Evolutionary conservation across 768 basidiomycete genomes (phyloP).

Genomic region (Russula griseocarnosa): DNA sequence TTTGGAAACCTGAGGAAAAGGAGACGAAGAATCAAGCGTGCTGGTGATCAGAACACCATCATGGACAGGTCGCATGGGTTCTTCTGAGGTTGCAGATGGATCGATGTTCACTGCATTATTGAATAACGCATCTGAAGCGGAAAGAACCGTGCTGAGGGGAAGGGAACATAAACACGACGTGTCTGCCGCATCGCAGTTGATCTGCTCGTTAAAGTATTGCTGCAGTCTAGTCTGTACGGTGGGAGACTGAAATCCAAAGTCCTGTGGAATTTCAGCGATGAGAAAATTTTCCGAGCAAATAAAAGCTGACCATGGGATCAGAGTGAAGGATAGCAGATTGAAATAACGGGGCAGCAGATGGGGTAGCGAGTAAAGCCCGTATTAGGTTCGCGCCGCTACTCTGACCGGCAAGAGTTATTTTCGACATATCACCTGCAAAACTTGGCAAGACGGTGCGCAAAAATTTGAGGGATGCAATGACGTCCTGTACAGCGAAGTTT

Average conservation of each 20-base stretch:
- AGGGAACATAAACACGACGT: constrained; percentile 49
- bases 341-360: constrained; percentile 70
- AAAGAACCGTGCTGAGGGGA: constrained; percentile 49
- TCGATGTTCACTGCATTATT: constrained; percentile 44
- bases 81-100: constrained; percentile 48
- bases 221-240: constrained; percentile 54
- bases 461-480: constrained; percentile 63
- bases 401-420: constrained; percentile 78
- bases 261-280: constrained; percentile 38
- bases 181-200: constrained; percentile 46
- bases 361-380: constrained; percentile 67
- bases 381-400: constrained; percentile 78
- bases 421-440: constrained; percentile 62
- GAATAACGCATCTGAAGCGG: constrained; percentile 48
- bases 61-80: constrained; percentile 62
- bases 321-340: constrained; percentile 77
- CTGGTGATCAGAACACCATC: constrained; percentile 69
- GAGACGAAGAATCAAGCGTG: constrained; percentile 55
- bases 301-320: constrained; percentile 68
- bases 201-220: constrained; percentile 45
- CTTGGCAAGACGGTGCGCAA: constrained; percentile 52
- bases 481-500: constrained; percentile 68
- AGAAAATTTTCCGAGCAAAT: neutral
- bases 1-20: constrained; percentile 60
- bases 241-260: constrained; percentile 64